Conservation (phyloP, 495 filamentous ascomycete genomes). For the Jackrogersella multiformis region DNA sequence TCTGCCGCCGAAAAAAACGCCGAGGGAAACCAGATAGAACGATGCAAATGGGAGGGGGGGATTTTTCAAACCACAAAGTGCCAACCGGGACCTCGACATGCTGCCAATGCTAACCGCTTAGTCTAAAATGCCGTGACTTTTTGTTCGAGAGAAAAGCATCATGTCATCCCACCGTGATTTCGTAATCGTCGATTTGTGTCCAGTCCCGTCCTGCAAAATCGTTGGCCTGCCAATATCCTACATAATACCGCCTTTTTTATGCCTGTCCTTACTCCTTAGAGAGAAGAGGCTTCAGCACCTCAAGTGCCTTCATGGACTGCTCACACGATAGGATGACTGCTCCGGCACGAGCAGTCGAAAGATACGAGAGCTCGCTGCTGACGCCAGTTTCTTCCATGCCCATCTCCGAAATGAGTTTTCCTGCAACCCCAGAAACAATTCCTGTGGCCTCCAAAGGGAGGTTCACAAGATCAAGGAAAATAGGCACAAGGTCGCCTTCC, state of each 20-base stretch:
- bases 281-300: slow-evolving; percentile 66
- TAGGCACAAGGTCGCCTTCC: slow-evolving; percentile 83
- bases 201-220: neutral
- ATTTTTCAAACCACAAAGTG: slow-evolving; percentile 5
- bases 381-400: slow-evolving; percentile 54
- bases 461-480: slow-evolving; percentile 84
- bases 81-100: slow-evolving; percentile 7
- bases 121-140: slow-evolving; percentile 24
- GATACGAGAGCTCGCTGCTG: slow-evolving; percentile 86
- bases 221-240: slow-evolving; percentile 28
- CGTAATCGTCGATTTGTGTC: neutral
- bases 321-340: slow-evolving; percentile 85
- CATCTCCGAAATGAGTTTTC: slow-evolving; percentile 72
- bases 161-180: slow-evolving; percentile 27
- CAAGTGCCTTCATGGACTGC: slow-evolving; percentile 74
- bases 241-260: slow-evolving; percentile 2
- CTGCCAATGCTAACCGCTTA: slow-evolving; percentile 25
- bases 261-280: slow-evolving; percentile 36
- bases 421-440: slow-evolving; percentile 92
- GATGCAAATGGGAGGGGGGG: neutral
- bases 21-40: slow-evolving; percentile 1
- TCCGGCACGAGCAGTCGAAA: slow-evolving; percentile 88
- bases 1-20: slow-evolving; percentile 12
- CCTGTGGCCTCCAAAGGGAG: slow-evolving; percentile 90
- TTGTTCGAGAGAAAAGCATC: slow-evolving; percentile 10